Base-by-base conservation (phyloP, 1,139 yeast genomes). In the Chernovozyma sophiae-reginae region DNA sequence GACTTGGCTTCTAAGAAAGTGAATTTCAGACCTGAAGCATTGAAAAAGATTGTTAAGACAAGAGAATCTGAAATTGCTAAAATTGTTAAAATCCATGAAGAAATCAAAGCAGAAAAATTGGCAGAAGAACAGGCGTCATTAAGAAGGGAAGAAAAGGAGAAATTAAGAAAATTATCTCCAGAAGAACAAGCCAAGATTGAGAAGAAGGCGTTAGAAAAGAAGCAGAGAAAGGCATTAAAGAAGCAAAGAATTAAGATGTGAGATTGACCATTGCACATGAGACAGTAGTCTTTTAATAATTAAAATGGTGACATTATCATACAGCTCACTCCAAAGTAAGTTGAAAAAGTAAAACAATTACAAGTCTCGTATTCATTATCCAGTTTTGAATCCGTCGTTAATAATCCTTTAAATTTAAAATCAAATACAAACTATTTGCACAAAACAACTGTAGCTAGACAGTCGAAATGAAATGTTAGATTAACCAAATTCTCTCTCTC, bases 141-240 rank as follows among this genome's bases (percentile, higher is more conserved):
- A 60, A 79, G 78, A 62, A 77, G 81, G 58, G 74, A 75, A 54
- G 74, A 79, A 52, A 69, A 72, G 46, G 78, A 79, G 51, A 66
- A 71, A 44, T 56, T 72, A 54, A 68, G 81, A 52, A 68, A 70
- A 44, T 60, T 82, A 55, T 71, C 81, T 33, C 77, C 86, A 44
- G 89, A 82, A 56, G 86, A 81, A 53, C 86, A 79, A 59, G 79
- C 80, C 50, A 86, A 82, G 63, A 61, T 75, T 39, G 94, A 85
- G 51, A 83, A 78, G 65, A 86, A 81, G 66, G 73, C 71, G 25
- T 45, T 51, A 38, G 72, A 66, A 43, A 66, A 60, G 58, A 68
- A 55, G 52, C 70, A 65, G 45, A 68, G 63, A 53, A 68, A 67
- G 50, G 53, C 57, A 45, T 66, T 58, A 49, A 69, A 55, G 56